Conservation (phyloP, 208 protist species). For the Crithidia acanthocephali region DNA sequence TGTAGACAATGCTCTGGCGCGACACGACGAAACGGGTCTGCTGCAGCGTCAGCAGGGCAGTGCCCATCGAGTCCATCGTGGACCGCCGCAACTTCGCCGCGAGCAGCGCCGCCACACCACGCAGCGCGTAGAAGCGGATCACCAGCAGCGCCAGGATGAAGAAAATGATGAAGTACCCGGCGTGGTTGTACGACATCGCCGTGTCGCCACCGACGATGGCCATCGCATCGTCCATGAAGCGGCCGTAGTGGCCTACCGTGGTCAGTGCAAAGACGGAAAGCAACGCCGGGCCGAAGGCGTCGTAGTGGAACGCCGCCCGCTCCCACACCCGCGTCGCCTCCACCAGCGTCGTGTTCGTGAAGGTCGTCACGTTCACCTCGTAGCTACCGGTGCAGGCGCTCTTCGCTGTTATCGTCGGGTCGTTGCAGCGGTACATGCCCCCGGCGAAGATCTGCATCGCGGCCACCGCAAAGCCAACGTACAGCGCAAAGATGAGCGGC, state of each 20-base stretch:
- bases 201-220: constrained; percentile 19
- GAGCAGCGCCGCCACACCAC: constrained; percentile 39
- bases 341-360: constrained; percentile 5
- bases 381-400: constrained; percentile 28
- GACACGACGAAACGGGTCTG: constrained; percentile 28
- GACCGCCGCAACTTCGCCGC: constrained; percentile 23
- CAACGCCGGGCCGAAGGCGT: constrained; percentile 60
- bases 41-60: constrained; percentile 9
- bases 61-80: constrained; percentile 11
- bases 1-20: constrained; percentile 20
- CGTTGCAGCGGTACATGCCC: constrained; percentile 47
- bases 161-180: constrained; percentile 46
- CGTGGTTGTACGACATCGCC: constrained; percentile 23
- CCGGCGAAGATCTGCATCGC: constrained; percentile 65
- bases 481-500: constrained; percentile 40
- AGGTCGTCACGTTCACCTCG: constrained; percentile 15
- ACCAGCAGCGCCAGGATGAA: constrained; percentile 42
- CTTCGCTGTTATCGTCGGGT: constrained; percentile 15
- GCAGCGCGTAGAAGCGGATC: constrained; percentile 44
- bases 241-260: constrained; percentile 52
- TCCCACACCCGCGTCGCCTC: constrained; percentile 27
- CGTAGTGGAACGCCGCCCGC: constrained; percentile 40
- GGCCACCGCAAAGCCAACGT: constrained; percentile 49
- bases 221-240: constrained; percentile 59
- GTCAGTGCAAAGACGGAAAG: constrained; percentile 63